These are phyloP conservation scores for Centella asiatica DNA, from an alignment of 129 eudicot genomes.

Conservation along the genomic window DNA sequence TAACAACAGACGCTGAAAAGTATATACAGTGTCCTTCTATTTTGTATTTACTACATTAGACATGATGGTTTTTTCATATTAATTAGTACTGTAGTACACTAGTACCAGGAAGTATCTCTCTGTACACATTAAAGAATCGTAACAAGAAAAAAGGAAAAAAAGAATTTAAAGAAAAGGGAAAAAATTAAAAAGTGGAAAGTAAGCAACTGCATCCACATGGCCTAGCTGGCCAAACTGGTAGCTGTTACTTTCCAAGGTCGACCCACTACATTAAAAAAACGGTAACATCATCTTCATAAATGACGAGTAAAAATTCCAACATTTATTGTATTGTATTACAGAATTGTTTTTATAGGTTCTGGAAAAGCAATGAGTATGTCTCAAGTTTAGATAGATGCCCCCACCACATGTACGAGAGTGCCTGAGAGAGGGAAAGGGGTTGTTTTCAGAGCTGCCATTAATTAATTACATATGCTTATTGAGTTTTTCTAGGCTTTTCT, in stretches of 20 bases:
- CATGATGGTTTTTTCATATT: too few relatives aligned
- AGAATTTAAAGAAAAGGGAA: too few relatives aligned
- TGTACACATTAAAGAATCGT: background rate
- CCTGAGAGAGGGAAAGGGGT: slow-evolving; percentile 1
- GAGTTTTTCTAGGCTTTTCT: slow-evolving; percentile 21
- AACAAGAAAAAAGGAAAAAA: too few relatives aligned
- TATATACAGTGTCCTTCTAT: too few relatives aligned
- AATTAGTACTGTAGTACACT: too few relatives aligned
- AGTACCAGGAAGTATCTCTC: too few relatives aligned
- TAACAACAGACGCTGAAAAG: too few relatives aligned
- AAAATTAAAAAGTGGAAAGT: background rate
- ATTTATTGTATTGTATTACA: slow-evolving; percentile 11
- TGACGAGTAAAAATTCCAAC: too few relatives aligned
- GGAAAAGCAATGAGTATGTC: slow-evolving; percentile 42
- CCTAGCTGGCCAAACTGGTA: slow-evolving; percentile 54
- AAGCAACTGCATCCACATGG: slow-evolving; percentile 44
- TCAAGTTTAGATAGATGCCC: slow-evolving; percentile 29
- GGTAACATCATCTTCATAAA: background rate
- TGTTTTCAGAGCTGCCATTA: slow-evolving; percentile 39
- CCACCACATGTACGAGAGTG: slow-evolving; percentile 35
- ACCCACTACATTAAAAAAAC: slow-evolving; percentile 11
- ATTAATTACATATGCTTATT: slow-evolving; percentile 17
- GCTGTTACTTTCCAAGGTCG: slow-evolving; percentile 31
- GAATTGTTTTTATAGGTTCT: slow-evolving; percentile 17
- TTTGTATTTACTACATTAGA: too few relatives aligned